These are phyloP conservation scores for Ophiognomonia clavigignenti-juglandacearum DNA, from an alignment of 2,329 filamentous ascomycete species.

Conservation along the genomic window DNA sequence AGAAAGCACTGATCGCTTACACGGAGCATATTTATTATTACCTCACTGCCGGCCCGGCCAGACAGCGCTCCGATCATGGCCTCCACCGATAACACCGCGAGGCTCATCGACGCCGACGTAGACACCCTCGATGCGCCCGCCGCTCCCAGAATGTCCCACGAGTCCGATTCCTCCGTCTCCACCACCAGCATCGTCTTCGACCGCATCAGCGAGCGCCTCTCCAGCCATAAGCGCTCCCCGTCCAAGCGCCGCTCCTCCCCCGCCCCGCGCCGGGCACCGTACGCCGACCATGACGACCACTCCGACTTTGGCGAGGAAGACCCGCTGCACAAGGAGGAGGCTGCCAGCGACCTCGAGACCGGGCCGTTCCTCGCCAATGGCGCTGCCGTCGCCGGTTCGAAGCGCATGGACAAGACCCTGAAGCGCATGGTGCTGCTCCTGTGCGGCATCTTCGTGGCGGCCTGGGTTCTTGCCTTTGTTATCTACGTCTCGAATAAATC, in stretches of 20 bases:
- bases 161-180: conserved; percentile 71
- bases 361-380: conserved; percentile 45
- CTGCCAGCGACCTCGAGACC: conserved; percentile 44
- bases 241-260: conserved; percentile 16
- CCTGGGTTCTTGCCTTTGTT: conserved; percentile 65
- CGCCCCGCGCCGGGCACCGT: conserved; percentile 13
- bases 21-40: not conserved
- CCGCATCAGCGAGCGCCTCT: conserved; percentile 57
- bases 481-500: conserved; percentile 61
- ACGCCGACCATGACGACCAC: conserved; percentile 25
- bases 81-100: conserved; percentile 8
- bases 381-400: conserved; percentile 31
- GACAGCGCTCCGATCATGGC: conserved; percentile 3
- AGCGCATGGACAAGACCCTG: conserved; percentile 61
- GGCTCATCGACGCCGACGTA: conserved; percentile 5
- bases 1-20: not conserved
- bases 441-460: conserved; percentile 54
- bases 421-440: conserved; percentile 59
- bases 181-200: conserved; percentile 82
- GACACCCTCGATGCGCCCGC: conserved; percentile 3
- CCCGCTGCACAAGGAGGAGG: conserved; percentile 37
- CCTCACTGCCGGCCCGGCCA: not conserved
- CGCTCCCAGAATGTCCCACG: conserved; percentile 38
- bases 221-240: conserved; percentile 17
- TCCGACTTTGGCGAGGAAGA: conserved; percentile 41